Percentiles rank a stretch among this genome's conserved stretches.
Conservation (phyloP, 2,329 filamentous ascomycete species). For the Aspergillus neotritici region DNA sequence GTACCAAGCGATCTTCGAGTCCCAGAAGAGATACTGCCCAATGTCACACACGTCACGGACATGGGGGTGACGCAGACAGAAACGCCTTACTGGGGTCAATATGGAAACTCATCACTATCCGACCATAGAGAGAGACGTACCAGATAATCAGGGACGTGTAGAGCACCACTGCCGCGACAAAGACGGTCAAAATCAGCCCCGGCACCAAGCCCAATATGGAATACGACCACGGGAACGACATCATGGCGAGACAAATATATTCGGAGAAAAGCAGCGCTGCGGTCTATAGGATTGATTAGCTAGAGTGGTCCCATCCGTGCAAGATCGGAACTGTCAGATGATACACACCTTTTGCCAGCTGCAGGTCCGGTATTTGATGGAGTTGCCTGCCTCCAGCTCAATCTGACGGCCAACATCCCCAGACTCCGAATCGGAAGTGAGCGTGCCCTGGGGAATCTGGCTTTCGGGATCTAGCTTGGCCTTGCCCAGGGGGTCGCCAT, state of each 20-base stretch:
- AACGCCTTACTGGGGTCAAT: conserved; percentile 58
- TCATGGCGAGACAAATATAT: conserved; percentile 88
- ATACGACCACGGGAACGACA: conserved; percentile 95
- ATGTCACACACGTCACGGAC: conserved; percentile 91
- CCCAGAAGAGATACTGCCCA: conserved; percentile 91
- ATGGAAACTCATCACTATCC: conserved; percentile 9
- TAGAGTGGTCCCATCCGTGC: not conserved
- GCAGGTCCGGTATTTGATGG: conserved; percentile 88
- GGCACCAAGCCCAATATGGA: conserved; percentile 80
- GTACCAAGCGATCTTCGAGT: conserved; percentile 65
- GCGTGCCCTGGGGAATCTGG: conserved; percentile 15
- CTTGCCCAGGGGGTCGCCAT: conserved; percentile 18
- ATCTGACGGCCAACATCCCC: conserved; percentile 61
- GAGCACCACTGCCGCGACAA: conserved; percentile 70
- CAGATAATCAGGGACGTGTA: conserved; percentile 71
- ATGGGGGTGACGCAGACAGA: conserved; percentile 84
- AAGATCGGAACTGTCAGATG: not conserved
- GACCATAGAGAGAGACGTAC: conserved; percentile 33
- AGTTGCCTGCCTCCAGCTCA: conserved; percentile 67
- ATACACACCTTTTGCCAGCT: conserved; percentile 74
- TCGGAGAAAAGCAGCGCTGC: conserved; percentile 86
- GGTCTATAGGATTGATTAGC: conserved; percentile 50
- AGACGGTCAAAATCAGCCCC: conserved; percentile 73
- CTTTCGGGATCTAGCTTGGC: conserved; percentile 28
- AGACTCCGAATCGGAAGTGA: conserved; percentile 35